phyloP scores from a whole-genome alignment of 768 basidiomycete species.

The Pholiota molesta region DNA sequence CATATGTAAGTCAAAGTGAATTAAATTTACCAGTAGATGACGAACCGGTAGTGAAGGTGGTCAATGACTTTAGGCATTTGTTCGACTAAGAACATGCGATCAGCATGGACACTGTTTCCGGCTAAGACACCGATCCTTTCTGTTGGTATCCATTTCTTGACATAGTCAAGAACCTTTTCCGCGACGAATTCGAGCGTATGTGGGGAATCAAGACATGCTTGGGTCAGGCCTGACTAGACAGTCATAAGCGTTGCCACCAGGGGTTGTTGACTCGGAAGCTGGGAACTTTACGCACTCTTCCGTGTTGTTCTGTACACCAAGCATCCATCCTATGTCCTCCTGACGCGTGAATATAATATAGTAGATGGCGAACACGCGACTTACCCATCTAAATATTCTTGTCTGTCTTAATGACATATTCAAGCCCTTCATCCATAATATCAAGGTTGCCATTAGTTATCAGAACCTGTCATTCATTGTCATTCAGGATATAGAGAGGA shows the following conservation, averaged over 20 bases:
- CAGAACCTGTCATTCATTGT: conserved; percentile 55
- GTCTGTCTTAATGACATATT: conserved; percentile 75
- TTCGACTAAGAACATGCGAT: conserved; percentile 68
- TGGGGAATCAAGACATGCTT: conserved; percentile 75
- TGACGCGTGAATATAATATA: neutral
- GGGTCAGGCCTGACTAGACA: conserved; percentile 77
- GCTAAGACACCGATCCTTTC: conserved; percentile 70
- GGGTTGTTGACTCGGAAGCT: neutral
- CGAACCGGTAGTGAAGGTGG: conserved; percentile 80
- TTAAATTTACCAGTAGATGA: neutral
- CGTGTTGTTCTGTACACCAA: conserved; percentile 89
- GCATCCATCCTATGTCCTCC: conserved; percentile 67
- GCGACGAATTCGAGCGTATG: conserved; percentile 64
- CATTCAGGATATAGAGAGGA: neutral
- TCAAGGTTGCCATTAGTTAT: conserved; percentile 88
- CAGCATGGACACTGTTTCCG: conserved; percentile 86
- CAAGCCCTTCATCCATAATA: conserved; percentile 77
- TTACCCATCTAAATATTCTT: conserved; percentile 72
- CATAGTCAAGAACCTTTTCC: conserved; percentile 67
- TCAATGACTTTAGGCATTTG: conserved; percentile 83
- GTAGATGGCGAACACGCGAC: conserved; percentile 19
- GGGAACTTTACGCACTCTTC: conserved; percentile 48
- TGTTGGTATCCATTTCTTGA: conserved; percentile 83
- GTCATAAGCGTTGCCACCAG: neutral
- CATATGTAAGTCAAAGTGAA: neutral